phyloP scores from a whole-genome alignment of 2,329 filamentous ascomycete genomes.

The Ophiostoma sp. region DNA sequence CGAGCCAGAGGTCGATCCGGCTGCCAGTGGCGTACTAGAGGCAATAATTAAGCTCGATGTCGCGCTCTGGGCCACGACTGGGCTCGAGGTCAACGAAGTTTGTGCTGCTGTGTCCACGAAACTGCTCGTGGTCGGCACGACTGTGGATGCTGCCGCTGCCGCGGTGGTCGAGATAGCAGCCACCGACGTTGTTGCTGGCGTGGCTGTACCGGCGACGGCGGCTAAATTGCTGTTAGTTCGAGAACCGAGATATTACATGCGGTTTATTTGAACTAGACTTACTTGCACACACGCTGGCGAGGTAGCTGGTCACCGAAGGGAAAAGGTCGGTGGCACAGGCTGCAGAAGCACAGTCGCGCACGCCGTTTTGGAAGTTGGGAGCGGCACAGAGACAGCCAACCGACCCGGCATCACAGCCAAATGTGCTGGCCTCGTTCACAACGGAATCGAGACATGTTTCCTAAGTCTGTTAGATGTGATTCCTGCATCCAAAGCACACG shows the following conservation, averaged over 20 bases:
- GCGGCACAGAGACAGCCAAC: slow-evolving; percentile 27
- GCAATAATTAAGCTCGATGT: neutral
- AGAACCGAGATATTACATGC: neutral
- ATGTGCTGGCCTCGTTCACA: slow-evolving; percentile 19
- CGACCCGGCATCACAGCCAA: slow-evolving; percentile 24
- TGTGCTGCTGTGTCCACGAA: slow-evolving; percentile 9
- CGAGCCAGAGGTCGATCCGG: neutral
- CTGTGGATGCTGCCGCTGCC: neutral
- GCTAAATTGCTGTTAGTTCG: slow-evolving; percentile 6
- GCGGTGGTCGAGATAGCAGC: neutral
- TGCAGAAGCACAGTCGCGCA: slow-evolving; percentile 27
- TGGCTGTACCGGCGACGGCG: neutral
- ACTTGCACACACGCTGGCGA: slow-evolving; percentile 28
- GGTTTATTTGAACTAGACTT: slow-evolving; percentile 14
- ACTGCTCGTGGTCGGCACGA: slow-evolving; percentile 9
- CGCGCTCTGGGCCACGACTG: neutral
- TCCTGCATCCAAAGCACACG: neutral
- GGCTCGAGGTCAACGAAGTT: neutral
- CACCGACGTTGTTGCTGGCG: slow-evolving; percentile 21
- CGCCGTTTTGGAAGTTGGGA: slow-evolving; percentile 25
- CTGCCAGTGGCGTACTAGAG: slow-evolving; percentile 2
- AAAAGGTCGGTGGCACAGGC: slow-evolving; percentile 26
- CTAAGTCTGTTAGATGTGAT: slow-evolving; percentile 19
- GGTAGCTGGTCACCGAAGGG: slow-evolving; percentile 25
- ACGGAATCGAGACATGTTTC: slow-evolving; percentile 28